Evolutionary conservation across 208 protist genomes (phyloP).

Genomic region (Porcisia hertigi): DNA sequence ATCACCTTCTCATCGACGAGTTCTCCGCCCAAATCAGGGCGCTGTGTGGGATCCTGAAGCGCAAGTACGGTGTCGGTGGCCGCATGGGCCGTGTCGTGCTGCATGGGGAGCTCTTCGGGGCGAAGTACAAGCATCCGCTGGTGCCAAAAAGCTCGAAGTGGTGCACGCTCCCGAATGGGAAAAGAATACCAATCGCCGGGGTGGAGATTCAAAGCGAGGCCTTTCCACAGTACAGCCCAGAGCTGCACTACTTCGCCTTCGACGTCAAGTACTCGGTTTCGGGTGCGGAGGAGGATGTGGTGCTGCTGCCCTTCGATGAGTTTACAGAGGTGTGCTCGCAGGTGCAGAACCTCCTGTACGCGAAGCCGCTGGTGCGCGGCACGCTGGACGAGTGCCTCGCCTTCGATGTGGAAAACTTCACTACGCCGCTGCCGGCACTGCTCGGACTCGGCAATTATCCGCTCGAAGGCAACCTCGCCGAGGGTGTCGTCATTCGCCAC

Average conservation of each 20-base stretch:
- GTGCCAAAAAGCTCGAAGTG: conserved; percentile 83
- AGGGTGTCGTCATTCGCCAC: conserved; percentile 89
- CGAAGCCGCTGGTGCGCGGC: conserved; percentile 76
- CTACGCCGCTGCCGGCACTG: conserved; percentile 79
- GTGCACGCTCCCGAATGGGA: conserved; percentile 83
- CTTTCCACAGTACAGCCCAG: conserved; percentile 90
- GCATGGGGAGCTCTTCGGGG: conserved; percentile 86
- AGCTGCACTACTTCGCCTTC: conserved; percentile 89
- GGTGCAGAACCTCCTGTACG: conserved; percentile 75
- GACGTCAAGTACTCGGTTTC: conserved; percentile 86
- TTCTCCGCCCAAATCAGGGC: conserved; percentile 71
- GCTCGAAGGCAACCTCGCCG: conserved; percentile 87
- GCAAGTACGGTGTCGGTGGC: conserved; percentile 57
- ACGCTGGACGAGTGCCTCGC: conserved; percentile 82
- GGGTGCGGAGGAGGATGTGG: conserved; percentile 74
- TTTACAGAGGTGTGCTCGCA: conserved; percentile 73
- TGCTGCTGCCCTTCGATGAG: conserved; percentile 80
- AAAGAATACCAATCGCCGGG: conserved; percentile 74
- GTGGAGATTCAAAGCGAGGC: conserved; percentile 82
- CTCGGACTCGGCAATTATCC: conserved; percentile 88
- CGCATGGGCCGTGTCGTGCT: conserved; percentile 76
- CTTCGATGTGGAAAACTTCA: conserved; percentile 90
- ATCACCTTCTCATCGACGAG: conserved; percentile 77
- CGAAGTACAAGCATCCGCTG: conserved; percentile 87
- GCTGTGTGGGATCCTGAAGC: conserved; percentile 70